Percentiles rank a stretch among this genome's conserved stretches.
These are phyloP conservation scores for Tausonia pullulans DNA, from an alignment of 1,284 basidiomycete species.

Conservation along the genomic window DNA sequence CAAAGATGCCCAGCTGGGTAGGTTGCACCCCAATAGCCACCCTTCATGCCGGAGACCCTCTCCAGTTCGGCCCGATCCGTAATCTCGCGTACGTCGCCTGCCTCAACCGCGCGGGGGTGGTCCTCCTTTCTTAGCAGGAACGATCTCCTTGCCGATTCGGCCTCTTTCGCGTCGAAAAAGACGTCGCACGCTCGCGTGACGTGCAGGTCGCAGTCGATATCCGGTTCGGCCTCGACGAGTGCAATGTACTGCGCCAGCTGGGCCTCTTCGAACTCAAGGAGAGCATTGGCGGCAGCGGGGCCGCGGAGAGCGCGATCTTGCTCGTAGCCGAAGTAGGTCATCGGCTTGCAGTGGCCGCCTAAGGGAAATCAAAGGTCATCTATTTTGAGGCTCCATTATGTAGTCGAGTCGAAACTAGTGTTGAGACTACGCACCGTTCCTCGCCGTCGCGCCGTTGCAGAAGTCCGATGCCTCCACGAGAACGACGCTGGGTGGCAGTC, in stretches of 20 bases:
- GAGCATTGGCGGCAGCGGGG: conserved; percentile 13
- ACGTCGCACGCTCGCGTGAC: neutral
- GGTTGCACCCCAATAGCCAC: conserved; percentile 20
- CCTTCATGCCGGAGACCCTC: conserved; percentile 19
- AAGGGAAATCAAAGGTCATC: neutral
- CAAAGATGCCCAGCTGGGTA: conserved; percentile 26
- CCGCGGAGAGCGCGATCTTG: neutral
- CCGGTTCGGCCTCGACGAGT: conserved; percentile 19
- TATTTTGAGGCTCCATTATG: too few relatives aligned
- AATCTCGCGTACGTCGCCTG: conserved; percentile 18
- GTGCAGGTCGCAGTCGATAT: conserved; percentile 19
- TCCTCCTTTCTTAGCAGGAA: neutral
- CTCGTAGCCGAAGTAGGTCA: conserved; percentile 5
- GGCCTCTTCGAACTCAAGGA: conserved; percentile 21
- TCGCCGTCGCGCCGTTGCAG: neutral
- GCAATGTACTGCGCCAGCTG: conserved; percentile 21
- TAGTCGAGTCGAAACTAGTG: too few relatives aligned
- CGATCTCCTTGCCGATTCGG: conserved; percentile 13
- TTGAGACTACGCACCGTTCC: neutral
- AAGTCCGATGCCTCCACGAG: conserved; percentile 1
- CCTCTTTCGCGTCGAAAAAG: conserved; percentile 14
- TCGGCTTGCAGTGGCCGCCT: conserved; percentile 8
- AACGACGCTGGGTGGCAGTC: neutral
- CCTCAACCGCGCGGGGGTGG: neutral
- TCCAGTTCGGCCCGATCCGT: conserved; percentile 19